Conservation (phyloP, 2,329 filamentous ascomycete species). For the Penicillium psychrosexuale region DNA sequence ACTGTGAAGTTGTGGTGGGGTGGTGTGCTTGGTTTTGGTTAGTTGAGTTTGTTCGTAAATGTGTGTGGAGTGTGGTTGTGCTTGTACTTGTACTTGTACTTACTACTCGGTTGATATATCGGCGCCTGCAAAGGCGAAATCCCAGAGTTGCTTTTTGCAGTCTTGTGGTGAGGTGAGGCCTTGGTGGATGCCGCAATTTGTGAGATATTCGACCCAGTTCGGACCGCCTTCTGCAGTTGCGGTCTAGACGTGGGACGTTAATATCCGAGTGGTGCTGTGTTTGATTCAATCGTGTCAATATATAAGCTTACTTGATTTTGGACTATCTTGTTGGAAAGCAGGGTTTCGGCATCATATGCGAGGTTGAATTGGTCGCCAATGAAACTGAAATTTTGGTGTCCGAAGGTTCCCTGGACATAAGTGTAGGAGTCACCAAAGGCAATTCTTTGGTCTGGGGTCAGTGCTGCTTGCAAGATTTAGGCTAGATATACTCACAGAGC, state of each 20-base stretch:
- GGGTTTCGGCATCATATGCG: slow-evolving; percentile 43
- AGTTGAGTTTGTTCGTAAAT: neutral
- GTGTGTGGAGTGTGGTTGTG: neutral
- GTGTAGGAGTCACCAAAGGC: slow-evolving; percentile 38
- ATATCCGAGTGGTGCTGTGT: neutral
- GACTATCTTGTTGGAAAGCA: slow-evolving; percentile 51
- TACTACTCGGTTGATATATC: slow-evolving; percentile 48
- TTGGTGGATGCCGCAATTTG: slow-evolving; percentile 48
- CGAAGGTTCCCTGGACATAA: slow-evolving; percentile 54
- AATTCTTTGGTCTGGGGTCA: slow-evolving; percentile 14
- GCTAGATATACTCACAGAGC: slow-evolving; percentile 5
- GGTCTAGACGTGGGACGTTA: slow-evolving; percentile 32
- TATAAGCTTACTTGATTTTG: slow-evolving; percentile 42
- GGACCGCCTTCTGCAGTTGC: slow-evolving; percentile 53
- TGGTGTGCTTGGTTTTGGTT: slow-evolving; percentile 36
- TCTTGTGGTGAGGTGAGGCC: slow-evolving; percentile 44
- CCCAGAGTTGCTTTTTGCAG: slow-evolving; percentile 53
- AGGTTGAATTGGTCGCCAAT: slow-evolving; percentile 53
- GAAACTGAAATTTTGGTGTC: slow-evolving; percentile 52
- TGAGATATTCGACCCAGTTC: slow-evolving; percentile 56
- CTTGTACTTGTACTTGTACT: slow-evolving; percentile 2
- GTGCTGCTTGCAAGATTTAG: neutral
- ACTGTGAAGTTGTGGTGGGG: slow-evolving; percentile 53
- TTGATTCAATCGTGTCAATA: too few relatives aligned
- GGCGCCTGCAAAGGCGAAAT: slow-evolving; percentile 56